Evolutionary conservation across 2,329 filamentous ascomycete genomes (phyloP), one percentile per base, ranked within the genome.

Genomic region (Emergomyces pasteurianus): DNA sequence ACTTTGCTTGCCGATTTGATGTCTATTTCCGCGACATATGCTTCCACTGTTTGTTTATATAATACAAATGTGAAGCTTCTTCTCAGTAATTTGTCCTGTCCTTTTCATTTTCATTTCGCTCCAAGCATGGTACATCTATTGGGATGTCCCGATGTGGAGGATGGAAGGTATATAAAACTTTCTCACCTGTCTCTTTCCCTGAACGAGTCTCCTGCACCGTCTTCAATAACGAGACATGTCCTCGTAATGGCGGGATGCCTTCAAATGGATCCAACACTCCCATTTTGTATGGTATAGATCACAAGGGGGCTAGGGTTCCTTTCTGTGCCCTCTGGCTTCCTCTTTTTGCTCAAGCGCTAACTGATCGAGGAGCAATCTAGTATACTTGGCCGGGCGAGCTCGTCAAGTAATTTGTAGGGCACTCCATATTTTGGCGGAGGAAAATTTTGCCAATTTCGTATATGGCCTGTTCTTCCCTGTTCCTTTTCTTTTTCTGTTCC

Each of bases 171-270:
- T 43, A 54, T 26, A 47, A 47, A 46, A 31, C 14, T 16, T 21
- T 4, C 72, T 55, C 66, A 78, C 77, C 74, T 60, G 74, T 77
- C 31, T 74, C 73, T 63, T 77, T 73, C 5, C 63, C 66, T 0
- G 76, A 71, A 16, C 68, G 69, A 14, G 73, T 73, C 64, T 79
- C 75, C 60, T 78, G 76, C 9, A 79, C 68, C 0, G 77, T 78
- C 61, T 71, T 74, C 54, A 79, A 69, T 16, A 76, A 72, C 40
- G 72, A 62, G 38, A 78, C 68, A n/a, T 69, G 53, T 38, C 75
- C 75, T 5, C 62, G 40, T 8, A 74, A 63, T 53, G 74, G 72
- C 54, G 64, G 58, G 21, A 75, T 63, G 34, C 56, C 62, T 28
- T 65, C 64, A 38, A 75, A 28, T 12, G 26, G 18, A 46, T 56